Conservation (phyloP, 2,329 filamentous ascomycete species). For the Colletotrichum endophyticum region DNA sequence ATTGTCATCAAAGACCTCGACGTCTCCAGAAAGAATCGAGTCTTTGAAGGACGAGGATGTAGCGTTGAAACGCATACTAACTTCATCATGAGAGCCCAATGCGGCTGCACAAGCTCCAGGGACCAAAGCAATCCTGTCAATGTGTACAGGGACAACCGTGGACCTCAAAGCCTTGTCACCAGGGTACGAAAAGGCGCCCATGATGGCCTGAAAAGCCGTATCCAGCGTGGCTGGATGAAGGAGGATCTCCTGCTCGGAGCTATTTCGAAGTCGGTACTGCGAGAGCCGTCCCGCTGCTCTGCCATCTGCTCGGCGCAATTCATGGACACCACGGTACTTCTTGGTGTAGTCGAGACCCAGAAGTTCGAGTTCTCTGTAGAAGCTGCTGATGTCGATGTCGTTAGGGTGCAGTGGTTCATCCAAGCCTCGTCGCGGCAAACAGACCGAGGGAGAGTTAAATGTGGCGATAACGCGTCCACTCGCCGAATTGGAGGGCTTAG, state of each 20-base stretch:
- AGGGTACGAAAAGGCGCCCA: constrained; percentile 35
- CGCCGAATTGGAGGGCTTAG: neutral
- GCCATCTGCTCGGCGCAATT: neutral
- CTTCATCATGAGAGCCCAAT: neutral
- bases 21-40: neutral
- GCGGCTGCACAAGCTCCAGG: neutral
- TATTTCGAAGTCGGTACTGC: neutral
- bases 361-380: neutral
- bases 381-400: neutral
- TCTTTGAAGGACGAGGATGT: neutral
- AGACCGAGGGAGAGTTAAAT: neutral
- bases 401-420: neutral
- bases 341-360: neutral
- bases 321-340: neutral
- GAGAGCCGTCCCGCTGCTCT: neutral
- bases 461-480: neutral
- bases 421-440: neutral
- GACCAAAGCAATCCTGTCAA: neutral
- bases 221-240: constrained; percentile 40
- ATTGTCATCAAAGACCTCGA: neutral
- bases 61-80: neutral
- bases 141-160: neutral
- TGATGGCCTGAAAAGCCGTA: constrained; percentile 35
- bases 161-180: neutral
- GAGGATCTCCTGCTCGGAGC: neutral